These are phyloP conservation scores for Zymoseptoria tritici DNA, from an alignment of 2,329 filamentous ascomycete genomes.

Conservation along the genomic window DNA sequence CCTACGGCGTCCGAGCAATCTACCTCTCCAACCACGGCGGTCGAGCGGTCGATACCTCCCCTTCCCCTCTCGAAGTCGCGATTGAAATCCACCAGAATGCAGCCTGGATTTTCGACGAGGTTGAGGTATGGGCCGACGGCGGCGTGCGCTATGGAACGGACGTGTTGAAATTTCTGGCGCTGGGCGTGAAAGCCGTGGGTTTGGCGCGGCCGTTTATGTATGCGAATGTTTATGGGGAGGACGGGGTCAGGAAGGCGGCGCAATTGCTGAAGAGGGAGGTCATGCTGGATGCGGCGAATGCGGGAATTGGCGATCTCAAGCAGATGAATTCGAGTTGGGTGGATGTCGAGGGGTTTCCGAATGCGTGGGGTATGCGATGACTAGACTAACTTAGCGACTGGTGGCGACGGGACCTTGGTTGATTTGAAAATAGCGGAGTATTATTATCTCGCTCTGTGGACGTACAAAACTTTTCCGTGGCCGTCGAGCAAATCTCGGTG, in stretches of 20 bases:
- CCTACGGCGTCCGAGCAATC: constrained; percentile 33
- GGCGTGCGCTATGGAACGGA: constrained; percentile 33
- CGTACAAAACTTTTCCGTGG: too few species aligned
- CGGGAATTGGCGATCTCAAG: constrained; percentile 12
- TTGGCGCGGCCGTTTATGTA: constrained; percentile 47
- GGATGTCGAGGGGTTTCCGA: neutral
- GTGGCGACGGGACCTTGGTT: too few species aligned
- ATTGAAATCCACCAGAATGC: constrained; percentile 61
- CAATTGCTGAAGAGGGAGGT: constrained; percentile 47
- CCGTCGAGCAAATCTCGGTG: too few species aligned
- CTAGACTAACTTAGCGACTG: neutral
- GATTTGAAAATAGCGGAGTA: too few species aligned
- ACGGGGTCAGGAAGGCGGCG: constrained; percentile 49
- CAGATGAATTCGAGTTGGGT: constrained; percentile 4
- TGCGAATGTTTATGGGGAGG: constrained; percentile 50
- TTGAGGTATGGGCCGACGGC: constrained; percentile 36
- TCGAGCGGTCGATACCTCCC: constrained; percentile 41
- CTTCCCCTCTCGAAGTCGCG: constrained; percentile 66
- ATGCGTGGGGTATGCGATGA: neutral
- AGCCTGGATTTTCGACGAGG: constrained; percentile 33
- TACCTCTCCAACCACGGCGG: constrained; percentile 39
- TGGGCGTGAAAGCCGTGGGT: constrained; percentile 36
- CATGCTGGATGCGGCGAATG: constrained; percentile 14
- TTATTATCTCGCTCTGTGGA: too few species aligned
- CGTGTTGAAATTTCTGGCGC: constrained; percentile 30